Evolutionary conservation across 805 yeast genomes (phyloP).

Genomic region (Yarrowia sp.): DNA sequence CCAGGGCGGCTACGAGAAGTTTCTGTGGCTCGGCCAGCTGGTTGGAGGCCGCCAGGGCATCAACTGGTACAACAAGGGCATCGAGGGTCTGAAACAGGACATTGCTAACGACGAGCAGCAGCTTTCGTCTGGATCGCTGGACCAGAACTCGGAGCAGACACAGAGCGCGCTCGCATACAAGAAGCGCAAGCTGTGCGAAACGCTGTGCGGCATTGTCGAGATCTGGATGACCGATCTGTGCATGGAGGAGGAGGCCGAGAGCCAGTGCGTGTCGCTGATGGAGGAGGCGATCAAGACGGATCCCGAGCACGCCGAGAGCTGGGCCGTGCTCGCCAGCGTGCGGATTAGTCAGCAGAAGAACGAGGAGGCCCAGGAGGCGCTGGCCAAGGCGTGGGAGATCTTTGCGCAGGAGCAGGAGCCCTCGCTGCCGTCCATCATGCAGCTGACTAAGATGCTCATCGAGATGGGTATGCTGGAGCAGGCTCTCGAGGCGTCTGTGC

Average conservation of each 20-base stretch:
- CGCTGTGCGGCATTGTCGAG: slow-evolving; percentile 80
- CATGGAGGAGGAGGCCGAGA: slow-evolving; percentile 88
- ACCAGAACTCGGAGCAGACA: slow-evolving; percentile 29
- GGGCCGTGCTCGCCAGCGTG: slow-evolving; percentile 79
- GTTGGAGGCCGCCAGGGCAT: slow-evolving; percentile 80
- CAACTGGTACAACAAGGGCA: slow-evolving; percentile 58
- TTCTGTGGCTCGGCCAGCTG: slow-evolving; percentile 86
- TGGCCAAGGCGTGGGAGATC: slow-evolving; percentile 68
- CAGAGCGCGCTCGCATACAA: slow-evolving; percentile 39
- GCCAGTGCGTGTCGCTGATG: slow-evolving; percentile 70
- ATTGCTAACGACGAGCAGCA: slow-evolving; percentile 36
- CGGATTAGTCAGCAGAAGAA: slow-evolving; percentile 80
- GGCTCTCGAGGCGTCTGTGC: slow-evolving; percentile 62
- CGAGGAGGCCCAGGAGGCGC: slow-evolving; percentile 69
- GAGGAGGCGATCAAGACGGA: slow-evolving; percentile 57
- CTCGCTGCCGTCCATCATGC: slow-evolving; percentile 63
- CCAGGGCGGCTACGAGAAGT: slow-evolving; percentile 68
- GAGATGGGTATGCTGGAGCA: slow-evolving; percentile 73
- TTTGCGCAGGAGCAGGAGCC: slow-evolving; percentile 49
- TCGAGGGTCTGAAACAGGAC: slow-evolving; percentile 49
- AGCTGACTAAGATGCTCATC: slow-evolving; percentile 69
- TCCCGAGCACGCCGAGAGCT: slow-evolving; percentile 66
- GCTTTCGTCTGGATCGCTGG: background rate
- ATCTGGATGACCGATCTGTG: slow-evolving; percentile 95
- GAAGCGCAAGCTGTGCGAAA: slow-evolving; percentile 65